Conservation (phyloP, 2,329 filamentous ascomycete genomes). For the Gnomoniopsis smithogilvyi region DNA sequence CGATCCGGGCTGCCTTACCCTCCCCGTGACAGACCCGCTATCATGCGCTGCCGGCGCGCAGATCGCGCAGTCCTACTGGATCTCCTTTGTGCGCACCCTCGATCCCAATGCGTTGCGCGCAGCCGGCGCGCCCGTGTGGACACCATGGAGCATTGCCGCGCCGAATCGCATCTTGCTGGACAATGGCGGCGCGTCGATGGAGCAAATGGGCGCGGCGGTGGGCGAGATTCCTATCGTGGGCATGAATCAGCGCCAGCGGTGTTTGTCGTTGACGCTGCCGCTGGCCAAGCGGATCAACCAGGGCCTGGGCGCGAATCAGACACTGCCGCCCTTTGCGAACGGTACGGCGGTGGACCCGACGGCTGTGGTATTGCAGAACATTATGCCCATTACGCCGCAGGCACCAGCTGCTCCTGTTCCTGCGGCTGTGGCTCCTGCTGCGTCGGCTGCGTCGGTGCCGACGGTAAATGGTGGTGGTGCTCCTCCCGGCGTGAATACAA, state of each 20-base stretch:
- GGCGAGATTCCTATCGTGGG: conserved; percentile 6
- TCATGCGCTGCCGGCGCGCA: conserved; percentile 5
- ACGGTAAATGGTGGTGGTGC: not conserved
- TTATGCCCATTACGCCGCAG: not conserved
- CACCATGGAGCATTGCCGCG: conserved; percentile 5
- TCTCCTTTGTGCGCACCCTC: conserved; percentile 16
- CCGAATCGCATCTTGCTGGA: conserved; percentile 10
- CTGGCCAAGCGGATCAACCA: conserved; percentile 4
- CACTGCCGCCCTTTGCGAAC: conserved; percentile 6
- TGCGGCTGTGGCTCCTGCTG: not conserved
- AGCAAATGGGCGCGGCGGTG: conserved; percentile 6
- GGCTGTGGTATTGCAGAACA: not conserved
- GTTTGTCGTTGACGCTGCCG: not conserved
- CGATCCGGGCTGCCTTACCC: conserved; percentile 4
- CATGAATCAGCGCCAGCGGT: conserved; percentile 14
- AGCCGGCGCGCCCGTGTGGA: conserved; percentile 14
- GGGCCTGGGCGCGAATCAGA: not conserved
- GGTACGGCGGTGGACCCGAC: conserved; percentile 4
- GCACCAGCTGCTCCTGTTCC: not conserved
- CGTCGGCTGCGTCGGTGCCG: not conserved
- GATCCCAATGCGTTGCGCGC: conserved; percentile 14
- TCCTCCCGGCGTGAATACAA: not conserved
- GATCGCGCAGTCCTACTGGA: conserved; percentile 18
- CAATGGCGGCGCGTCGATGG: conserved; percentile 4
- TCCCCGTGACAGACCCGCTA: conserved; percentile 3